Conservation (phyloP, 164 flowering plant genomes). For the Annona cherimola region DNA sequence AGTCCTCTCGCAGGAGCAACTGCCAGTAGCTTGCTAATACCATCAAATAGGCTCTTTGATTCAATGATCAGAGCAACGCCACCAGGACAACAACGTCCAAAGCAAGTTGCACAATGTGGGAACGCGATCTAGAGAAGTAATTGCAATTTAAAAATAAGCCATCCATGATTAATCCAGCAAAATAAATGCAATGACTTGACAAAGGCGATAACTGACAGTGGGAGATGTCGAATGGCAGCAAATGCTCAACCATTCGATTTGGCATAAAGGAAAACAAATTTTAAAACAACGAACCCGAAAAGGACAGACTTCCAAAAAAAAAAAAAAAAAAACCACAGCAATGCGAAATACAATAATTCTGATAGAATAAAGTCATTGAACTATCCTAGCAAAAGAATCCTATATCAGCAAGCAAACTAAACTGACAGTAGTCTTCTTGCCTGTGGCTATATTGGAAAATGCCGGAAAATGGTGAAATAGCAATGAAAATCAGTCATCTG, state of each 20-base stretch:
- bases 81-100: constrained; percentile 91
- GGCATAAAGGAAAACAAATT: neutral
- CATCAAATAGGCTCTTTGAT: constrained; percentile 63
- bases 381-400: too few species aligned
- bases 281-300: too few species aligned
- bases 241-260: neutral
- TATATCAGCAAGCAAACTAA: too few species aligned
- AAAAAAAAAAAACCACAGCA: too few species aligned
- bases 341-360: too few species aligned
- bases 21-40: constrained; percentile 53
- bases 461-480: neutral
- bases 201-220: neutral
- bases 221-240: neutral
- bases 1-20: constrained; percentile 42
- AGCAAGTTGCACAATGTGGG: constrained; percentile 81
- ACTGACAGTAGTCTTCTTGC: too few species aligned
- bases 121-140: constrained; percentile 51
- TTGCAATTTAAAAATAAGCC: neutral
- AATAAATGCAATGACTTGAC: neutral
- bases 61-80: constrained; percentile 63
- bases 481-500: constrained; percentile 6
- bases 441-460: neutral
- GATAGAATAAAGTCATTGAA: too few species aligned
- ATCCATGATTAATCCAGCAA: neutral
- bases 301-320: too few species aligned